Evolutionary conservation across 2,329 filamentous ascomycete genomes (phyloP).

Genomic region (Macrophomina pseudophaseolina): DNA sequence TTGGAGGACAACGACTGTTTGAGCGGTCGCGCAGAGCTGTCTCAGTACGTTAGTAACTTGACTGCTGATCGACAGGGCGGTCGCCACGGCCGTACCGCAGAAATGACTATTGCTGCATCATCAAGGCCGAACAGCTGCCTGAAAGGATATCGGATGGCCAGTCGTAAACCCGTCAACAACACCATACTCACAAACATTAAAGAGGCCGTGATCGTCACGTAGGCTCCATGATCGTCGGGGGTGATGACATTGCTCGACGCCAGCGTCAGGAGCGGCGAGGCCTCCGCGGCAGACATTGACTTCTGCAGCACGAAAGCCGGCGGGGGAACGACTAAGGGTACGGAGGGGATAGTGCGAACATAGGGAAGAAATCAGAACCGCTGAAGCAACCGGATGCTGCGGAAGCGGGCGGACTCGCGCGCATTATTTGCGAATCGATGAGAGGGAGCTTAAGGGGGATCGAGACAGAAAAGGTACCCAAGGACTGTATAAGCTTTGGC

Average conservation of each 20-base stretch:
- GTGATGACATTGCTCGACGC: slow-evolving; percentile 4
- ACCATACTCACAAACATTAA: slow-evolving; percentile 3
- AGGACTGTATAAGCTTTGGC: background rate
- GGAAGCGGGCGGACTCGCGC: background rate
- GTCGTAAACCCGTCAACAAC: slow-evolving; percentile 7
- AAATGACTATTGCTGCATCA: slow-evolving; percentile 8
- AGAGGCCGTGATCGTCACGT: slow-evolving; percentile 7
- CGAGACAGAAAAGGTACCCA: background rate
- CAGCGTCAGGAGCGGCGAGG: background rate
- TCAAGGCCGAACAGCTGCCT: slow-evolving; percentile 11
- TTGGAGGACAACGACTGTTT: slow-evolving; percentile 15
- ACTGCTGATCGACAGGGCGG: background rate
- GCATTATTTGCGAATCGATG: background rate
- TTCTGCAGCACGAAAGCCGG: background rate
- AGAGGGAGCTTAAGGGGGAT: background rate
- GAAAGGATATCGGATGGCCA: slow-evolving; percentile 18
- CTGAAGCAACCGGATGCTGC: background rate
- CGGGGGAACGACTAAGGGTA: background rate
- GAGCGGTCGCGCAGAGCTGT: slow-evolving; percentile 24
- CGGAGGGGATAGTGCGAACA: background rate
- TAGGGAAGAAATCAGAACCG: background rate
- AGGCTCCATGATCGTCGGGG: slow-evolving; percentile 17
- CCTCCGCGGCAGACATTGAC: background rate
- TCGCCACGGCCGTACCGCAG: background rate
- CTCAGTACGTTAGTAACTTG: background rate